Evolutionary conservation across 176 grass and related monocot species (phyloP), one percentile per base, ranked within the genome.

Genomic region (Thalia dealbata): DNA sequence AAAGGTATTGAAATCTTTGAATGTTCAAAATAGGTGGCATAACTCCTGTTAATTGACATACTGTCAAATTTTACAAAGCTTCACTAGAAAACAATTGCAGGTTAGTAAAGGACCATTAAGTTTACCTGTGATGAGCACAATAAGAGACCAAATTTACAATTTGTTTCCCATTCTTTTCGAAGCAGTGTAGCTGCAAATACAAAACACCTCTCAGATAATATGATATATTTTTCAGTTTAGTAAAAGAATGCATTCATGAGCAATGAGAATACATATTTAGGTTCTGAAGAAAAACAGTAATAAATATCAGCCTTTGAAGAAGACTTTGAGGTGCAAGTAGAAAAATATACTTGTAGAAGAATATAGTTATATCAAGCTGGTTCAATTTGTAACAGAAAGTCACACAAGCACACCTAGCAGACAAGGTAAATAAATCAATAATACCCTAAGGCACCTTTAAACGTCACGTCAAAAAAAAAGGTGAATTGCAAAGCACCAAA

Each of bases 121-220:
- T 69, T 63, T 86, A 97, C 95, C 90, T 82, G 78, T 97, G 95
- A 86, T 74, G 75, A 16, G 83, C 71, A 84, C 95, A 97, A 77
- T 91, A 97, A 50, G 95, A 92, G 76, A 92, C 78, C 79, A 97
- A 86, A 73, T 70, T 83, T 77, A 81, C 82, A 41, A 79, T 55
- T 35, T 97, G 76, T 62, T 79, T 92, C 29, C 86, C 89, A 62
- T 82, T 80, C 67, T 73, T 88, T 79, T 90, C 87, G 0, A 76
- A 86, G 50, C 69, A 90, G 80, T 88, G 90, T 82, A 97, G 78
- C 95, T 97, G 78, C 69, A 87, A 83, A 56, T 72, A 21, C 23
- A 81, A 8, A 51, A 68, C 78, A 80, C 7, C 50, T 25, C 3
- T 70, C 7, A 15, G 67, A 29, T 22, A 3, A 59, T 15, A 19